These are phyloP conservation scores for Ambrosiella cleistominuta DNA, from an alignment of 2,329 filamentous ascomycete species.

Conservation along the genomic window DNA sequence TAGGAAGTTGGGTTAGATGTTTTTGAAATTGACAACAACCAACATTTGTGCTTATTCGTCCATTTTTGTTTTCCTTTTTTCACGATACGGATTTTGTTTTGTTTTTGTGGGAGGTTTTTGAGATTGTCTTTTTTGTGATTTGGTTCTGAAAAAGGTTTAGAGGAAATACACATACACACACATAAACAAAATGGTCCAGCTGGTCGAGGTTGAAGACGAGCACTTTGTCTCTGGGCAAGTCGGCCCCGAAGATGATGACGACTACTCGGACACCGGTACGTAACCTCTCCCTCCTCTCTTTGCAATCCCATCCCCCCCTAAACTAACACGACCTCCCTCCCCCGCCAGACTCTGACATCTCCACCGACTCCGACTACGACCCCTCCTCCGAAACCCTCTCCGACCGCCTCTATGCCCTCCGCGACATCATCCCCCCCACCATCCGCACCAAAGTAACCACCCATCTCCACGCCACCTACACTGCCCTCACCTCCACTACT, in stretches of 20 bases:
- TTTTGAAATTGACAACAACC: too few relatives aligned
- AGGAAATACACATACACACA: not conserved
- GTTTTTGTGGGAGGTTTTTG: too few relatives aligned
- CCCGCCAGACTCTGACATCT: constrained; percentile 59
- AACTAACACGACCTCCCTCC: constrained; percentile 1
- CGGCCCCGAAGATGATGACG: constrained; percentile 65
- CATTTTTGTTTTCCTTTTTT: too few relatives aligned
- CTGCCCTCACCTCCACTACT: constrained; percentile 43
- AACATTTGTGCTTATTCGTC: too few relatives aligned
- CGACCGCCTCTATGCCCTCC: constrained; percentile 54
- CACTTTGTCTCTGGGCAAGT: constrained; percentile 62
- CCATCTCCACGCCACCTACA: constrained; percentile 27
- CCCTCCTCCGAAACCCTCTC: constrained; percentile 38
- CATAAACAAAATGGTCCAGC: constrained; percentile 62
- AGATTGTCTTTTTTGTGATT: too few relatives aligned
- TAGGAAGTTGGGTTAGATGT: too few relatives aligned
- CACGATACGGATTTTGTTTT: too few relatives aligned
- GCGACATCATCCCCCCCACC: constrained; percentile 59
- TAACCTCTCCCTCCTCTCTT: constrained; percentile 12
- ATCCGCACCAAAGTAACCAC: constrained; percentile 46
- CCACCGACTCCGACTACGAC: constrained; percentile 58
- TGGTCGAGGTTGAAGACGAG: constrained; percentile 93
- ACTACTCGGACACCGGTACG: constrained; percentile 85
- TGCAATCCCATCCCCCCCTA: not conserved
- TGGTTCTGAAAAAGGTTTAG: too few relatives aligned